A percentile compares a stretch with the other conserved stretches of the same genome.
phyloP scores from a whole-genome alignment of 108 stramenopile species.

The Fragilaria crotonensis region DNA sequence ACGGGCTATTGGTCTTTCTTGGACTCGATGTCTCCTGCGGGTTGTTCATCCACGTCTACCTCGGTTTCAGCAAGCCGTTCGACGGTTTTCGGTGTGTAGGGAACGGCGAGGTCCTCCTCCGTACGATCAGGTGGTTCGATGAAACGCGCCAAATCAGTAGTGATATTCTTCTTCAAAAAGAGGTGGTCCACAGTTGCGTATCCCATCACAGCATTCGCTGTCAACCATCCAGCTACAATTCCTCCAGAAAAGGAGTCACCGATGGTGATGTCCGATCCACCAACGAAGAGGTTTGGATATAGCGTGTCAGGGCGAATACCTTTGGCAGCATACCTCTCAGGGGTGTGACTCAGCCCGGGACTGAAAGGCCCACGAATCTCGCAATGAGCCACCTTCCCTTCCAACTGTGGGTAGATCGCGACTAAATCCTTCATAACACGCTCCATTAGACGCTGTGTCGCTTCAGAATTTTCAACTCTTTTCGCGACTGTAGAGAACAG shows the following conservation, averaged over 20 bases:
- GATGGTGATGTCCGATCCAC: conserved; percentile 76
- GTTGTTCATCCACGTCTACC: neutral
- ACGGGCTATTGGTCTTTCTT: too few species aligned
- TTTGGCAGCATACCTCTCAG: conserved; percentile 77
- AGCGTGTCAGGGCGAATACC: conserved; percentile 72
- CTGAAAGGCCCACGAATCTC: conserved; percentile 49
- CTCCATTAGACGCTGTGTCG: conserved; percentile 38
- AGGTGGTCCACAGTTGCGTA: conserved; percentile 70
- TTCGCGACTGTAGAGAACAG: conserved; percentile 50
- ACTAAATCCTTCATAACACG: conserved; percentile 51
- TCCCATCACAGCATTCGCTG: conserved; percentile 77
- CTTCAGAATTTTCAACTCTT: conserved; percentile 1
- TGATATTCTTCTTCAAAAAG: conserved; percentile 78
- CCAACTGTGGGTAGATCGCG: conserved; percentile 64
- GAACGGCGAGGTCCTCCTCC: conserved; percentile 70
- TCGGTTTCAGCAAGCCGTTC: neutral
- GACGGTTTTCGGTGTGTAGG: conserved; percentile 8
- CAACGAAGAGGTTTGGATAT: conserved; percentile 71
- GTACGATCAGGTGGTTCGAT: conserved; percentile 54
- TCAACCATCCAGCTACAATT: conserved; percentile 74
- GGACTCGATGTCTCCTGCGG: too few species aligned
- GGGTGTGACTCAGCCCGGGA: conserved; percentile 68
- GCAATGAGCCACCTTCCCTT: conserved; percentile 34
- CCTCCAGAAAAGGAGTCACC: conserved; percentile 74
- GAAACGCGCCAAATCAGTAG: conserved; percentile 55